Conservation (phyloP, 345 rosid species). For the Eucalyptus erythrocorys region DNA sequence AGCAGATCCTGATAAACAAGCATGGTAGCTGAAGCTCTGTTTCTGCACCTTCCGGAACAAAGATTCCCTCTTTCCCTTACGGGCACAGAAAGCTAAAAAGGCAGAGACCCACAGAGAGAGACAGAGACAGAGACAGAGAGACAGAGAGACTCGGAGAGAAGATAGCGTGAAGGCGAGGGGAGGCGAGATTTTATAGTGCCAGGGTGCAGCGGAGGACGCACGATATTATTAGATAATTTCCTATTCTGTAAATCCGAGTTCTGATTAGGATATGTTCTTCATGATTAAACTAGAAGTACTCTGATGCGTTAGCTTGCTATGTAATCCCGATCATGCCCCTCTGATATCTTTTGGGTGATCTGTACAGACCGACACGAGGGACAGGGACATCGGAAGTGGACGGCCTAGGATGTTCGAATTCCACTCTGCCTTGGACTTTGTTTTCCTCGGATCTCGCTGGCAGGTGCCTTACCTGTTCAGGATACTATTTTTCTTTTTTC, state of each 20-base stretch:
- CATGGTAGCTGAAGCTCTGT: constrained; percentile 19
- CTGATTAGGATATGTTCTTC: neutral
- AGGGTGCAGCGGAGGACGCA: neutral
- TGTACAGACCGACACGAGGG: neutral
- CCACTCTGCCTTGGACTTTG: neutral
- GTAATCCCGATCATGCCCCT: neutral
- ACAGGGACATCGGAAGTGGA: neutral
- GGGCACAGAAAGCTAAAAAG: neutral
- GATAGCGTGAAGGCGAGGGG: neutral
- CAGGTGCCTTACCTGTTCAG: neutral
- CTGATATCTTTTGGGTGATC: neutral
- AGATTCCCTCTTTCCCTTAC: neutral
- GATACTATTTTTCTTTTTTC: neutral
- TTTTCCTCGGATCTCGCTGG: neutral
- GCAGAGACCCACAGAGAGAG: neutral
- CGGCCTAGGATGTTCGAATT: neutral
- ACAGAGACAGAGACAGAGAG: neutral
- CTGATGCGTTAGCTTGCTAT: neutral
- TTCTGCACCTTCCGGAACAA: neutral
- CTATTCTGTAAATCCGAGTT: neutral
- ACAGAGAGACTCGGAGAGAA: neutral
- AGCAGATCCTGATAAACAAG: constrained; percentile 86
- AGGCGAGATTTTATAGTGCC: neutral
- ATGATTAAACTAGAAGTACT: neutral
- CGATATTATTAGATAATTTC: neutral